Conservation (phyloP, 352 stramenopile genomes). For the Phytophthora uliginosa region DNA sequence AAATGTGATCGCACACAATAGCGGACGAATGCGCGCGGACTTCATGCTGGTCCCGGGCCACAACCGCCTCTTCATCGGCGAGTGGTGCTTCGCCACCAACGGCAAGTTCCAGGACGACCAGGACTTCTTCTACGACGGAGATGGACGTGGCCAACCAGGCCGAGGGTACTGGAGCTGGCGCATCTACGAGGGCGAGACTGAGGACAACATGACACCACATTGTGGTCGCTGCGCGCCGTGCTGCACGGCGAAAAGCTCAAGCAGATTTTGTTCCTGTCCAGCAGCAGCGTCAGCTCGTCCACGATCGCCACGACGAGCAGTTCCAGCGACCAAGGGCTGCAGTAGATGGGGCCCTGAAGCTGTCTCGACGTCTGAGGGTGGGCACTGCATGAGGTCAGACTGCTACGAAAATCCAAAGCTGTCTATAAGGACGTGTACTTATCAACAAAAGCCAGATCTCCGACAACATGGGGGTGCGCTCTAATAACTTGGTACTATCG, state of each 20-base stretch:
- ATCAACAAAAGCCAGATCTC: too few relatives aligned
- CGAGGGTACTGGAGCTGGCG: slow-evolving; percentile 81
- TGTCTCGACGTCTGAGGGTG: too few relatives aligned
- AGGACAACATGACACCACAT: slow-evolving; percentile 43
- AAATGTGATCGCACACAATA: too few relatives aligned
- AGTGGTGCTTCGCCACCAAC: slow-evolving; percentile 71
- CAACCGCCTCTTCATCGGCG: slow-evolving; percentile 68
- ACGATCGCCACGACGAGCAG: not conserved
- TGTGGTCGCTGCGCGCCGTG: slow-evolving; percentile 71
- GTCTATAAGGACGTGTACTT: too few relatives aligned
- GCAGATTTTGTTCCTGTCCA: slow-evolving; percentile 36
- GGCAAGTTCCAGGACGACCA: slow-evolving; percentile 63
- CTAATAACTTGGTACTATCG: too few relatives aligned
- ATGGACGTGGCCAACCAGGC: slow-evolving; percentile 66
- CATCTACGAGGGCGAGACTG: slow-evolving; percentile 70
- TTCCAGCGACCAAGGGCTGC: slow-evolving; percentile 16
- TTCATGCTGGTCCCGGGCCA: slow-evolving; percentile 21
- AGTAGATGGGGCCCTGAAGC: not conserved
- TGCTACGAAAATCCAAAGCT: too few relatives aligned
- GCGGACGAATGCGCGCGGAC: too few relatives aligned
- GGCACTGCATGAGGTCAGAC: too few relatives aligned
- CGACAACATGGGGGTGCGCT: too few relatives aligned
- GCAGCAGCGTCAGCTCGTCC: slow-evolving; percentile 24
- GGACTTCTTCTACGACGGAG: slow-evolving; percentile 55
- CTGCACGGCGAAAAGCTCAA: slow-evolving; percentile 56